Evolutionary conservation across 495 filamentous ascomycete species (phyloP).

Genomic region (Darksidea phi): DNA sequence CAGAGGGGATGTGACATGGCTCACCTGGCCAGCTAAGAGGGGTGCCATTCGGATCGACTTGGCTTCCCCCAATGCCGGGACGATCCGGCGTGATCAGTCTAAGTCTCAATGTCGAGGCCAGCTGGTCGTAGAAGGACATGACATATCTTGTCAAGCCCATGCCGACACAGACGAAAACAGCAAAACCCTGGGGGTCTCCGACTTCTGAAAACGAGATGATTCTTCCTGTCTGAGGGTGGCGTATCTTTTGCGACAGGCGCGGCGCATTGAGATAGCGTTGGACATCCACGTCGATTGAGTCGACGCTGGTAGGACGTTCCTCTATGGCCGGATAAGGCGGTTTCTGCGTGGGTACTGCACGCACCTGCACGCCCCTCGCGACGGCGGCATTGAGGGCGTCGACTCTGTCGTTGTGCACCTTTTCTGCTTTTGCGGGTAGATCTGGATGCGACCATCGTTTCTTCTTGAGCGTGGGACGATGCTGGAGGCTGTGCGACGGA

Average conservation of each 20-base stretch:
- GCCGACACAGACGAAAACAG: slow-evolving; percentile 93
- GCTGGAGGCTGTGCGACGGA: slow-evolving; percentile 17
- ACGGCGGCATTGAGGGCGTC: slow-evolving; percentile 18
- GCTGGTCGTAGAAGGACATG: slow-evolving; percentile 95
- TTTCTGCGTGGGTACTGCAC: slow-evolving; percentile 1
- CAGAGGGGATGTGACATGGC: slow-evolving; percentile 39
- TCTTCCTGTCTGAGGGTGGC: slow-evolving; percentile 79
- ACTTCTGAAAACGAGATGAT: slow-evolving; percentile 96
- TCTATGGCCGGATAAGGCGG: slow-evolving; percentile 27
- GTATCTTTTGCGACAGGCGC: slow-evolving; percentile 80
- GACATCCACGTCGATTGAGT: slow-evolving; percentile 81
- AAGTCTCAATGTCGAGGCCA: slow-evolving; percentile 83
- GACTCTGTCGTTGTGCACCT: slow-evolving; percentile 27
- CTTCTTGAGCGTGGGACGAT: slow-evolving; percentile 28
- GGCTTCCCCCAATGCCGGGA: slow-evolving; percentile 91
- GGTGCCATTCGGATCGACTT: slow-evolving; percentile 75
- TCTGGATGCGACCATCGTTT: slow-evolving; percentile 44
- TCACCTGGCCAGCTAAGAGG: slow-evolving; percentile 93
- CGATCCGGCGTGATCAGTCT: slow-evolving; percentile 91
- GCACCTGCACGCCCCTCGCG: neutral
- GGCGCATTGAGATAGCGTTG: slow-evolving; percentile 80
- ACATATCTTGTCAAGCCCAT: slow-evolving; percentile 97
- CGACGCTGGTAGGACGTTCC: slow-evolving; percentile 65
- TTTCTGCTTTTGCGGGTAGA: slow-evolving; percentile 38
- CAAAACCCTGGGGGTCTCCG: slow-evolving; percentile 85